phyloP scores from a whole-genome alignment of 345 rosid genomes.

The Zanthoxylum bungeanum region DNA sequence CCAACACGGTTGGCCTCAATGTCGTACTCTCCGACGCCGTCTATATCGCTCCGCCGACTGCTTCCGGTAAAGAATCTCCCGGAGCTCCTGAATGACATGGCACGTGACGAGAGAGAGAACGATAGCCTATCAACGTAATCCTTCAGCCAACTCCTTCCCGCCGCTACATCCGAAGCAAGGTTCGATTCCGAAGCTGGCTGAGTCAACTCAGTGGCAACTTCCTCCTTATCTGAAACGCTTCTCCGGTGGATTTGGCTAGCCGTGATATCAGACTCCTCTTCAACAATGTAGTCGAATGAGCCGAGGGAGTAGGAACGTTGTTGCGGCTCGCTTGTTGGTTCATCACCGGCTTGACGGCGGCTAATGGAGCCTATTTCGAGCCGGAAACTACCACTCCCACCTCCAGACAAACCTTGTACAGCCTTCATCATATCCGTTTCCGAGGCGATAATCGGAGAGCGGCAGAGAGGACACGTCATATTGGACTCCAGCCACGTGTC shows the following conservation, averaged over 20 bases:
- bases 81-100: conserved; percentile 70
- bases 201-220: conserved; percentile 15
- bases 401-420: conserved; percentile 25
- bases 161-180: conserved; percentile 56
- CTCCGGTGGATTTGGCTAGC: conserved; percentile 40
- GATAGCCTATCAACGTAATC: conserved; percentile 86
- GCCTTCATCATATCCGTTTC: conserved; percentile 60
- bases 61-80: conserved; percentile 80
- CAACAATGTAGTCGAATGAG: conserved; percentile 79
- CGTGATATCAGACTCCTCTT: conserved; percentile 59
- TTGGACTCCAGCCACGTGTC: conserved; percentile 74
- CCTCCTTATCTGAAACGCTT: conserved; percentile 58
- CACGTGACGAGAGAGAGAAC: conserved; percentile 56
- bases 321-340: conserved; percentile 26
- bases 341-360: conserved; percentile 33
- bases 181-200: conserved; percentile 31
- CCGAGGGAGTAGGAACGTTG: conserved; percentile 72
- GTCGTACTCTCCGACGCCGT: conserved; percentile 50
- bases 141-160: conserved; percentile 75
- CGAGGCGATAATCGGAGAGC: conserved; percentile 63
- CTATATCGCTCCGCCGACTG: conserved; percentile 65
- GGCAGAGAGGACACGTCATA: conserved; percentile 90
- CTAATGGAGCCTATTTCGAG: conserved; percentile 91
- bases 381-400: conserved; percentile 55
- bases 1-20: conserved; percentile 59